Evolutionary conservation across 768 basidiomycete species (phyloP), one percentile per base, ranked within the genome.

Genomic region (Panellus pusillus): DNA sequence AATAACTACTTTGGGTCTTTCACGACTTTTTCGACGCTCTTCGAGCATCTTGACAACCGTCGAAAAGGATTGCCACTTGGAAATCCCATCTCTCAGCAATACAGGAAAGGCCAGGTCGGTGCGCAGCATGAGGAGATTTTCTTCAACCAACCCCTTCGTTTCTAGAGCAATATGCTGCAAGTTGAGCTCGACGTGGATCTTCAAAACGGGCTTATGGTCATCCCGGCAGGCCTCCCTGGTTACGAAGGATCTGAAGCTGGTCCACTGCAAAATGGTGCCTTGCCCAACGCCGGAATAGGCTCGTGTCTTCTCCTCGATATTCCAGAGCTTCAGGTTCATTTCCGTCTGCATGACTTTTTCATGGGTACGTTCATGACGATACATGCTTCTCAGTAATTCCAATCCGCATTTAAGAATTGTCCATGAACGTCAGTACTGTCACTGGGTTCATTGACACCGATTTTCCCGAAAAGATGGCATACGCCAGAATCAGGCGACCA

Each of bases 1-100:
- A 93, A 96, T 64, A 98, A 98, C 69, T 98, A 98, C 69, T 84
- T 98, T 45, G 96, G 96, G 11, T 79, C 83, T 5, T 98, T 97
- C 70, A 97, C 93, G 2, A 90, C 96, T 61, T 98, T 95, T 63
- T 86, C 87, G 3, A 97, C 92, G 0, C 75, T 93, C 38, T 80
- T 79, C 18, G 96, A 98, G 72, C 96, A 93, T 66, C 73, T 93
- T 42, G 81, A 86, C 48, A 88, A 84, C 63, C 79, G 83, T 38
- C 76, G 72, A 40, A 74, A 73, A 46, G 79, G 79, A 1, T 60
- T 79, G 1, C 80, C 82, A 11, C 74, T 86, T 13, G 95, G 94
- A 5, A 95, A 98, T 70, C 92, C 91, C 0, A 76, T 96, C 1
- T 72, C 80, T 47, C 73, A 81, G 53, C 93, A 91, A 63, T 92